Evolutionary conservation across 2,329 filamentous ascomycete species (phyloP), one percentile per base, ranked within the genome.

Genomic region (Cladophialophora bantiana): DNA sequence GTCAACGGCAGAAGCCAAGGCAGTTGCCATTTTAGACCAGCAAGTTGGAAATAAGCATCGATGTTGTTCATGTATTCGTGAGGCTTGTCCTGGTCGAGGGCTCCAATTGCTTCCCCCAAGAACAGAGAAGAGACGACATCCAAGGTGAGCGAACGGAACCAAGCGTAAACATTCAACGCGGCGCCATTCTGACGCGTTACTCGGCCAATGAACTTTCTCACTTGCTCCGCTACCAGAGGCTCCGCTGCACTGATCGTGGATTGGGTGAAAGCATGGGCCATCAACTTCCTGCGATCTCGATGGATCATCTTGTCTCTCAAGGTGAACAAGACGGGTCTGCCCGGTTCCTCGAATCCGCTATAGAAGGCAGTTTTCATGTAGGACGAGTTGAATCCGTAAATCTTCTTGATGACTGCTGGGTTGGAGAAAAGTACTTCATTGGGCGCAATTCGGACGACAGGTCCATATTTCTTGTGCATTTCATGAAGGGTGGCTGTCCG

Each of bases 81-180:
- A 12, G 20, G 13, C n/a, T 48, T 13, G 18, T 32, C 13, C 26
- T 26, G 26, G 38, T 64, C 53, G n/a, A 58, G 53, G 6, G 35
- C 18, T 12, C 32, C 26, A 26, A 64, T 15, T 9, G 53, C 7
- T 15, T 42, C 18, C 12, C 60, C 60, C 31, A 62, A 45, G n/a
- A 57, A 45, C 50, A 64, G 32, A 31, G 60, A 62, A 18, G 60
- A 62, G 36, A 64, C 53, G 36, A 64, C 26, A 20, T 64, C 61
- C n/a, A 64, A 31, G n/a, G 61, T 45, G 15, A 64, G 31, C 9
- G 12, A 48, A 12, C 61, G 50, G 52, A 64, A 64, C 52, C 53
- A 67, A 20, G 45, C 40, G 53, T 58, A 65, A 53, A 56, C 56
- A 59, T 48, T 50, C 53, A 56, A 59, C 26, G 48, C 35, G 32